These are phyloP conservation scores for Didymella pomorum DNA, from an alignment of 2,329 filamentous ascomycete species.

Conservation along the genomic window DNA sequence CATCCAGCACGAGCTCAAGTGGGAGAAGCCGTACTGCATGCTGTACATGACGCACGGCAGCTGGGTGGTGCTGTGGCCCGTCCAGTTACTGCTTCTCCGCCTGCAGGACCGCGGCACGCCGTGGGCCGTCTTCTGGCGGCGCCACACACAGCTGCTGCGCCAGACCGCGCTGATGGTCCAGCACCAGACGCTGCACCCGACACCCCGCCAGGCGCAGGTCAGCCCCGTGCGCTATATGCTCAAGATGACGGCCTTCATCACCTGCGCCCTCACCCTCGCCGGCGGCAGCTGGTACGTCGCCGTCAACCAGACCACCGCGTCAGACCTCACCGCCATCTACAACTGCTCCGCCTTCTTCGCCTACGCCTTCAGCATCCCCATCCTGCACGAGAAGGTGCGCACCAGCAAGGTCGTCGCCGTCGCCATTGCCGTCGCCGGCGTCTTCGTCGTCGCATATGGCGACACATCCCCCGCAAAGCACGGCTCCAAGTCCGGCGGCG, in stretches of 20 bases:
- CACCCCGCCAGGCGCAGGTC: constrained; percentile 54
- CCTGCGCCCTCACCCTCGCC: constrained; percentile 84
- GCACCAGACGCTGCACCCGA: constrained; percentile 74
- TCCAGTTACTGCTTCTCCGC: constrained; percentile 80
- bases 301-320: constrained; percentile 89
- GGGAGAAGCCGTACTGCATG: constrained; percentile 99
- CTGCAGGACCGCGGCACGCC: constrained; percentile 79
- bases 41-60: constrained; percentile 96
- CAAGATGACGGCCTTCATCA: constrained; percentile 81
- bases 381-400: constrained; percentile 84
- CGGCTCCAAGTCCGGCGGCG: constrained; percentile 63
- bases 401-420: constrained; percentile 88
- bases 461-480: constrained; percentile 67
- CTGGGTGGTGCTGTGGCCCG: constrained; percentile 88
- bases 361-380: constrained; percentile 92
- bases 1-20: constrained; percentile 89
- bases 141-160: constrained; percentile 69
- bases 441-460: constrained; percentile 94
- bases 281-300: constrained; percentile 96
- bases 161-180: constrained; percentile 86
- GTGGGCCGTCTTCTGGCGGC: constrained; percentile 86
- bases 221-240: constrained; percentile 77
- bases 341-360: constrained; percentile 99
- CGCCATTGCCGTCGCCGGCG: constrained; percentile 83
- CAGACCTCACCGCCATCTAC: constrained; percentile 96